Conservation (phyloP, 2,329 filamentous ascomycete species). For the Fusarium burgessii region DNA sequence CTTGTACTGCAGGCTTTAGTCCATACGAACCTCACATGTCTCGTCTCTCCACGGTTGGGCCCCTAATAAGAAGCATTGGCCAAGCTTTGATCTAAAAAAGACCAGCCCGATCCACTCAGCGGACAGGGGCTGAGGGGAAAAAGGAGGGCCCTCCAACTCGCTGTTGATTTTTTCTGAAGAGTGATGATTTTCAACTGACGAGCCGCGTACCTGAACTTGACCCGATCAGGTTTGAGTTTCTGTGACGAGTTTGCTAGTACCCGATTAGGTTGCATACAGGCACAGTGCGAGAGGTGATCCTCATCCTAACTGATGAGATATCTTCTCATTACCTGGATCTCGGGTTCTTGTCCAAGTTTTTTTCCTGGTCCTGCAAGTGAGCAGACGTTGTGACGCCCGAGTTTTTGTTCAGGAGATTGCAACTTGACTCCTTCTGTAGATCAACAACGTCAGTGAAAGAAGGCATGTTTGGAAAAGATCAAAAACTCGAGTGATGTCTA, state of each 20-base stretch:
- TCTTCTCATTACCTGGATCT: constrained; percentile 3
- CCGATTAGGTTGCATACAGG: constrained; percentile 9
- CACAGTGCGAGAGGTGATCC: constrained; percentile 26
- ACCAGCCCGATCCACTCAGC: constrained; percentile 20
- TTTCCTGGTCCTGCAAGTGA: constrained; percentile 8
- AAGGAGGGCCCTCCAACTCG: constrained; percentile 9
- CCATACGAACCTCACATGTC: constrained; percentile 25
- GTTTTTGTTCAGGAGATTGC: constrained; percentile 22
- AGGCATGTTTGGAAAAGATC: constrained; percentile 19
- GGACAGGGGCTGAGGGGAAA: constrained; percentile 10
- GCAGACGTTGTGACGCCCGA: constrained; percentile 29
- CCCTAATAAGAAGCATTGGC: constrained; percentile 39
- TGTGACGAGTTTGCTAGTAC: constrained; percentile 19
- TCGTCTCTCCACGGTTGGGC: constrained; percentile 17
- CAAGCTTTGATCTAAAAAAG: constrained; percentile 44
- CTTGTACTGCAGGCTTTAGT: neutral
- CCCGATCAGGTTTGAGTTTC: constrained; percentile 39
- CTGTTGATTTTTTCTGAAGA: constrained; percentile 18
- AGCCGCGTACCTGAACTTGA: constrained; percentile 39
- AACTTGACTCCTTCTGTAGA: constrained; percentile 31
- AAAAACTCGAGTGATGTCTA: constrained; percentile 4
- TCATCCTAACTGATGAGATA: neutral
- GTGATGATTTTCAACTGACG: constrained; percentile 35
- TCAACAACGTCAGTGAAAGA: constrained; percentile 32
- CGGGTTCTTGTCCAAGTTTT: constrained; percentile 31